Base-by-base conservation (phyloP, 2,329 filamentous ascomycete species). In the Sphaerulina vaccinii region DNA sequence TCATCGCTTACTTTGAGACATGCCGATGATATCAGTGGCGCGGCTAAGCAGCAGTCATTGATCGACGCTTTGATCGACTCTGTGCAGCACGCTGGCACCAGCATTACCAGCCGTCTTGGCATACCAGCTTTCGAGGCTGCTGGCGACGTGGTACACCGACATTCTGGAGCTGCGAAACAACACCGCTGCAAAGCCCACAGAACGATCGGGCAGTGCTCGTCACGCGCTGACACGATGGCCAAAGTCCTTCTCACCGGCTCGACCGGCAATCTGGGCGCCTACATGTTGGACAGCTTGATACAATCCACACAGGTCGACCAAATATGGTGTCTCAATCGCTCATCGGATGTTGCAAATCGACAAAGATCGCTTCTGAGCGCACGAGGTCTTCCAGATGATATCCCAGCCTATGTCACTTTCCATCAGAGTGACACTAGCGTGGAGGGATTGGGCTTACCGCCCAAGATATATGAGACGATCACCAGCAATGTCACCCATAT, bases 181-280 rank as follows among this genome's bases (percentile, higher is more conserved):
- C n/a, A n/a, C n/a, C n/a, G n/a, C n/a, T n/a, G n/a, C n/a, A n/a
- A n/a, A n/a, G n/a, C n/a, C n/a, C n/a, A n/a, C n/a, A n/a, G n/a
- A n/a, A n/a, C n/a, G n/a, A n/a, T n/a, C n/a, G n/a, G n/a, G n/a
- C n/a, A n/a, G n/a, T n/a, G n/a, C n/a, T n/a, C n/a, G n/a, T n/a
- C n/a, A n/a, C n/a, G n/a, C n/a, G n/a, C n/a, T n/a, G n/a, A n/a
- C n/a, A n/a, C 22, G 37, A 22, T 24, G n/a, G 42, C 15, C 35
- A 55, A 49, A 3, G 55, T 71, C 5, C 49, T 68, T 13, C 47
- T 71, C 10, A 71, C 69, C 1, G 68, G 69, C 1, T 65, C 62
- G 0, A 70, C 69, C 2, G 68, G 69, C 6, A 61, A 63, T 0
- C 52, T 70, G 0, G 68, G 69, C 0, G 63, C 54, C 11, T 68